phyloP scores from a whole-genome alignment of 2,329 filamentous ascomycete genomes.

The Ceratocystis ficicola region DNA sequence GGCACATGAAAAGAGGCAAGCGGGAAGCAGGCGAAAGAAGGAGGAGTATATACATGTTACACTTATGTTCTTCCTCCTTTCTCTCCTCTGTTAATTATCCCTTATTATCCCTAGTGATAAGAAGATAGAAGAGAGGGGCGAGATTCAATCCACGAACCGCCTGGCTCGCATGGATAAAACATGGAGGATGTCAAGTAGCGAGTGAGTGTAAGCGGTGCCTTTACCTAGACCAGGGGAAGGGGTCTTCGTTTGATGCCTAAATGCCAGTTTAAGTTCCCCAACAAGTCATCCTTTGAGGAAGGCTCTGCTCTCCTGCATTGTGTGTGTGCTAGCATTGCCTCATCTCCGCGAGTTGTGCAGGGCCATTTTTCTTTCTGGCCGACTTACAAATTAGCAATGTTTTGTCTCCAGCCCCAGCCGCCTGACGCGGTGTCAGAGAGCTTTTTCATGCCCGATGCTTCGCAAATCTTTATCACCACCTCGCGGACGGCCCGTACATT shows the following conservation, averaged over 20 bases:
- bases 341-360: neutral
- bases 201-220: neutral
- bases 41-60: too few species aligned
- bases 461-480: conserved; percentile 36
- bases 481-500: conserved; percentile 39
- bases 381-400: conserved; percentile 33
- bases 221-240: neutral
- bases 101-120: neutral
- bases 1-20: too few species aligned
- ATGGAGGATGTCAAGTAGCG: neutral
- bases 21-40: too few species aligned
- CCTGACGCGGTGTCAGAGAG: conserved; percentile 29
- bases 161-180: neutral
- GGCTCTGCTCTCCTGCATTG: neutral
- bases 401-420: conserved; percentile 38
- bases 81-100: neutral
- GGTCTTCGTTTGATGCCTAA: neutral
- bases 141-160: neutral
- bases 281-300: neutral
- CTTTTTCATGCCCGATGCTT: conserved; percentile 36
- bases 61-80: too few species aligned
- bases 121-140: too few species aligned
- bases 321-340: neutral
- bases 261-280: neutral
- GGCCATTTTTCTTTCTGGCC: neutral